Conservation (phyloP, 352 stramenopile genomes). For the Aphanomyces invadans region DNA sequence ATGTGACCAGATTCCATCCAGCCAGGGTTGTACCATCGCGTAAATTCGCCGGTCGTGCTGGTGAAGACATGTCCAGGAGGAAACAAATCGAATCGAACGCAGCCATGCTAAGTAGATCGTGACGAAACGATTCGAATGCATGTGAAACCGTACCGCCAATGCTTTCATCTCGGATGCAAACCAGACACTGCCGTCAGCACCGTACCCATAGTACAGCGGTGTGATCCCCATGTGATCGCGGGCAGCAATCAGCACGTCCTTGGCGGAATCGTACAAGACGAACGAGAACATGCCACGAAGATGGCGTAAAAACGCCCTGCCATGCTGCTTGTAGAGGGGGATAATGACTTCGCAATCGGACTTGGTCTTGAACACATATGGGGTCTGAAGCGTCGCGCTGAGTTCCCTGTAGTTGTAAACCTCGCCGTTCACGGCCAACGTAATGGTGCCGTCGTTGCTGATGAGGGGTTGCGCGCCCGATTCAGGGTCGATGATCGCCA, state of each 20-base stretch:
- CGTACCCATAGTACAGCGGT: constrained; percentile 97
- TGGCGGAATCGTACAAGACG: constrained; percentile 93
- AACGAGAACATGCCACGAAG: constrained; percentile 99
- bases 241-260: constrained; percentile 91
- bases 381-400: constrained; percentile 63
- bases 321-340: constrained; percentile 90
- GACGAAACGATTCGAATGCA: constrained; percentile 35
- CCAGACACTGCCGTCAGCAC: constrained; percentile 94
- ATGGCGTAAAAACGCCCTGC: constrained; percentile 83
- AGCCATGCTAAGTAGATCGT: constrained; percentile 52
- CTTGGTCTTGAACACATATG: constrained; percentile 93
- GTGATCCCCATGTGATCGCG: constrained; percentile 98
- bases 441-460: constrained; percentile 86
- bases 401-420: constrained; percentile 99
- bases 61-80: constrained; percentile 86
- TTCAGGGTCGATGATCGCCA: constrained; percentile 98
- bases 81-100: constrained; percentile 83
- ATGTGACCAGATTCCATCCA: constrained; percentile 85
- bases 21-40: constrained; percentile 92
- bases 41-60: constrained; percentile 84
- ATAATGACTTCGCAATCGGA: constrained; percentile 98
- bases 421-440: constrained; percentile 97
- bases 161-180: constrained; percentile 98
- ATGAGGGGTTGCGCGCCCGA: constrained; percentile 88
- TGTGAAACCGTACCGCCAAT: constrained; percentile 36